Evolutionary conservation across 2,329 filamentous ascomycete genomes (phyloP), one percentile per base, ranked within the genome.

Genomic region (Trichoderma oligosporum): DNA sequence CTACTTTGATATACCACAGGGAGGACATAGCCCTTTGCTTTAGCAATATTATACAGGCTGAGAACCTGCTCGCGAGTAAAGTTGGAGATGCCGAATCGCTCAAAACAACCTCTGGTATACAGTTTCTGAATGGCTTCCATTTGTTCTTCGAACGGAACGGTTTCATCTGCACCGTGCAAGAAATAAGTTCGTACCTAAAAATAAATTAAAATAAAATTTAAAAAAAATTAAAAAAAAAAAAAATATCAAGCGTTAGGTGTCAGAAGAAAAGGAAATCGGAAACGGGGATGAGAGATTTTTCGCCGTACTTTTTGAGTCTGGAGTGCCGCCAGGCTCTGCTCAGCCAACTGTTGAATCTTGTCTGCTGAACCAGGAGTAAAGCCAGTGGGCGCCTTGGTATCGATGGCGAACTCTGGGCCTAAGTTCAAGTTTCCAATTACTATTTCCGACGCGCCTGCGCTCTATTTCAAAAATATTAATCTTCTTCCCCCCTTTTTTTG

Each of bases 91-190:
- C 75, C 76, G 45, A 78, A 74, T 1, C 71, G 66, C 54, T 67
- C 65, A 64, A 76, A 77, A 47, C 66, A 63, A 22, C 74, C 73
- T 8, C 63, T 74, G 65, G 83, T 80, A 71, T 87, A 83, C 47
- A 88, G 66, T 62, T 84, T 76, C 65, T 89, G 78, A 57, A 84
- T 75, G 4, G 78, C 82, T 63, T 79, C 75, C 14, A 88, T 70
- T 1, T 84, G 86, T 66, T 87, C 82, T 9, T 77, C 78, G 61
- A 88, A 84, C 0, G 81, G 78, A 5, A 66, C 55, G 2, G 27
- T 60, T 78, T 81, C 51, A 61, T 70, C 64, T 82, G 74, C 74
- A 4, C 78, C 80, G 49, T 89, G 76, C 48, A 88, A 82, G 78
- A 85, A 87, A 1, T 84, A 85, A 56, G 87, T 74, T 18, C 46